Conservation (phyloP, 257 asterid genomes). For the Ballota nigra region DNA sequence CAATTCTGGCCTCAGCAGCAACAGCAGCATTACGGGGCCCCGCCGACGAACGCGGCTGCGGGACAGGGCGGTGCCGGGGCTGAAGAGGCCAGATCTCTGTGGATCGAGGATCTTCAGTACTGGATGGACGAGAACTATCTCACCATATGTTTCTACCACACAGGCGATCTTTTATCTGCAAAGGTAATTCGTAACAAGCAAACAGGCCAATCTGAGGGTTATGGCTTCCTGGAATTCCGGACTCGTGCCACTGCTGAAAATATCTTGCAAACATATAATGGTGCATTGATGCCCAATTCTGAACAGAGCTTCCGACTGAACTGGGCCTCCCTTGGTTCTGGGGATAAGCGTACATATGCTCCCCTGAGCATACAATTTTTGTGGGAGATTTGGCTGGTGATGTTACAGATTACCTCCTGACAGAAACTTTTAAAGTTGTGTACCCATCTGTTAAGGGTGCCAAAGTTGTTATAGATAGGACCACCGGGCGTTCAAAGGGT, state of each 20-base stretch:
- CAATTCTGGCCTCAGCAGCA: constrained; percentile 48
- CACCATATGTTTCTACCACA: constrained; percentile 49
- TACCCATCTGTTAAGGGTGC: constrained; percentile 81
- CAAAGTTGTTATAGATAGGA: constrained; percentile 75
- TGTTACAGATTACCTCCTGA: constrained; percentile 67
- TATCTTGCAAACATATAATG: constrained; percentile 62
- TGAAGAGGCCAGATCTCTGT: constrained; percentile 66
- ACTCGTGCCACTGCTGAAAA: constrained; percentile 65
- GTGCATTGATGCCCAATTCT: constrained; percentile 61
- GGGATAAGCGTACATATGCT: constrained; percentile 67
- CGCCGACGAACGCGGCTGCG: constrained; percentile 28
- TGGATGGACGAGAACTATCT: constrained; percentile 93
- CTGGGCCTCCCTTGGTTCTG: constrained; percentile 85
- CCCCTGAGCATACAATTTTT: constrained; percentile 73
- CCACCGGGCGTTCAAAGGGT: constrained; percentile 85
- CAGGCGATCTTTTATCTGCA: constrained; percentile 72
- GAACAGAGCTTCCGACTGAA: constrained; percentile 68
- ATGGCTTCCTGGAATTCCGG: constrained; percentile 83
- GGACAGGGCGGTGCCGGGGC: constrained; percentile 31
- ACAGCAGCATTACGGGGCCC: constrained; percentile 52
- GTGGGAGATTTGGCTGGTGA: constrained; percentile 94
- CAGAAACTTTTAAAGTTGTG: constrained; percentile 61
- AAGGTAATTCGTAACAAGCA: constrained; percentile 76
- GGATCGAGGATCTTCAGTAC: constrained; percentile 90
- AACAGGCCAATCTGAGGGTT: constrained; percentile 74